Conservation (phyloP, 1,284 basidiomycete species). For the Pascua sp. region DNA sequence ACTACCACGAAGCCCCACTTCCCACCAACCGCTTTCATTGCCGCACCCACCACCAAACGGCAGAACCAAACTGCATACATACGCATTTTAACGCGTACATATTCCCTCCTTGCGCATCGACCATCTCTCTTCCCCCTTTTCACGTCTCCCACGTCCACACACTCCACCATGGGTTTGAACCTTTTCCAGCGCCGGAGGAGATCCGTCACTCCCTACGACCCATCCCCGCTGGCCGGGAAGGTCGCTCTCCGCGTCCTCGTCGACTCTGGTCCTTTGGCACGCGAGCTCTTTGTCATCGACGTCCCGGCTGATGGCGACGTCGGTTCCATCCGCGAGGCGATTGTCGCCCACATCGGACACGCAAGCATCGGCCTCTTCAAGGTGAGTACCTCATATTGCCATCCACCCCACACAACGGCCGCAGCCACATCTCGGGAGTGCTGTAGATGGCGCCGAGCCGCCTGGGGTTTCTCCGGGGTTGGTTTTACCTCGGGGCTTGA, state of each 20-base stretch:
- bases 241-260: slow-evolving; percentile 18
- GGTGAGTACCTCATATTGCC: slow-evolving; percentile 24
- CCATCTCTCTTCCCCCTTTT: no score
- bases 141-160: background rate
- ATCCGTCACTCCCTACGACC: slow-evolving; percentile 1
- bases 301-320: slow-evolving; percentile 30
- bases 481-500: no score
- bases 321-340: slow-evolving; percentile 24
- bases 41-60: no score
- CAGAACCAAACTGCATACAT: no score
- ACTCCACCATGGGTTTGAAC: slow-evolving; percentile 9
- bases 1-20: no score
- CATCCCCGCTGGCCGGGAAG: background rate
- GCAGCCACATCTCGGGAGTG: no score
- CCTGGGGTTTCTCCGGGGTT: no score
- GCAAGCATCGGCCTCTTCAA: slow-evolving; percentile 39
- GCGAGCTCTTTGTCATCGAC: slow-evolving; percentile 31
- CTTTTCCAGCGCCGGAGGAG: slow-evolving; percentile 15
- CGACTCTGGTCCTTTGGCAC: slow-evolving; percentile 15
- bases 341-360: slow-evolving; percentile 26
- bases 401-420: no score
- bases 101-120: no score
- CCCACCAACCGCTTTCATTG: no score
- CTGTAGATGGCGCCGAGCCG: no score
- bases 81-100: no score